Percentiles rank a stretch among this genome's conserved stretches.
Conservation (phyloP, 179 eudicot species). For the Spergularia azorica region DNA sequence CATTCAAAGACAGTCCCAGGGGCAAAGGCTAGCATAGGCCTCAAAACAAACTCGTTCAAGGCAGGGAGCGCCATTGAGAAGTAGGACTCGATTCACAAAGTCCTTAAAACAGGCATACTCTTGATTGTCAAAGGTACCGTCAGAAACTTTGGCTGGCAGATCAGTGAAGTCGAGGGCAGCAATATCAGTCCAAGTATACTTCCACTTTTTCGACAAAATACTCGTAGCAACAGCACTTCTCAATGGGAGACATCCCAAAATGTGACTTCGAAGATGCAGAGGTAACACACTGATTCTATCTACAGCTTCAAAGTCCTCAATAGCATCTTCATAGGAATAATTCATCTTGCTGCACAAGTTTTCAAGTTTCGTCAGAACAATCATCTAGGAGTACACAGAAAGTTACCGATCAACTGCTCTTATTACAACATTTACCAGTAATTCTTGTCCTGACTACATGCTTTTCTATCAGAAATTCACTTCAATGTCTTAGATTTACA, state of each 20-base stretch:
- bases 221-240: slow-evolving; percentile 27
- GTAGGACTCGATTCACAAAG: slow-evolving; percentile 23
- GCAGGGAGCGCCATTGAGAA: slow-evolving; percentile 8
- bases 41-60: slow-evolving; percentile 21
- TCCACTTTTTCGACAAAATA: slow-evolving; percentile 26
- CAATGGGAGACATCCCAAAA: slow-evolving; percentile 22
- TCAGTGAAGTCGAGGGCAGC: slow-evolving; percentile 30
- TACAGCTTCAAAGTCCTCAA: neutral
- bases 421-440: too few species aligned
- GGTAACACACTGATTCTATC: slow-evolving; percentile 20
- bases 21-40: slow-evolving; percentile 1
- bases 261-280: slow-evolving; percentile 7
- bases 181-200: slow-evolving; percentile 18
- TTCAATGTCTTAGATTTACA: too few species aligned
- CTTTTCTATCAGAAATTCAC: too few species aligned
- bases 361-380: too few species aligned
- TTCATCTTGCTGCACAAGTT: neutral
- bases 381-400: too few species aligned
- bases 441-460: too few species aligned
- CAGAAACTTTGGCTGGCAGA: neutral
- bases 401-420: too few species aligned
- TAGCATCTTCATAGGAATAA: neutral
- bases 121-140: neutral
- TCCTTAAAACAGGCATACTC: slow-evolving; percentile 10
- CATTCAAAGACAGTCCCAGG: neutral